These are phyloP conservation scores for Lathyrus oleraceus DNA, from an alignment of 306 rosid genomes.

Conservation along the genomic window DNA sequence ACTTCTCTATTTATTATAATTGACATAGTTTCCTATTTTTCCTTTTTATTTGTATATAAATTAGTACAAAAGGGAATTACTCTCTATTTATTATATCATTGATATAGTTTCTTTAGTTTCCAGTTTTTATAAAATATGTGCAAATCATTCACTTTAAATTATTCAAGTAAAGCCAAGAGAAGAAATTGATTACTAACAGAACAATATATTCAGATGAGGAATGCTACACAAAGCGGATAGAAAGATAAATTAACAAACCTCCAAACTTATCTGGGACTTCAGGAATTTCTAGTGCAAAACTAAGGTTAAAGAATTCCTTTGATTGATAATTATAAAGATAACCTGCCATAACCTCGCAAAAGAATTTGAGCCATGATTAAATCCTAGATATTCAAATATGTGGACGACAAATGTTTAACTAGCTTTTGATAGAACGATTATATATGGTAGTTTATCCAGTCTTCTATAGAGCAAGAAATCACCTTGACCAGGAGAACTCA, in stretches of 20 bases:
- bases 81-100: neutral
- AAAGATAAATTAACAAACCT: conserved; percentile 62
- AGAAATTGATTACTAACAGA: no score
- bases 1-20: neutral
- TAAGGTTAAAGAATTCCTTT: conserved; percentile 90
- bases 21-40: neutral
- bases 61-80: neutral
- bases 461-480: conserved; percentile 31
- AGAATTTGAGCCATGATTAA: conserved; percentile 38
- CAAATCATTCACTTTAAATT: conserved; percentile 1
- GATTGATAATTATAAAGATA: conserved; percentile 87
- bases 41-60: neutral
- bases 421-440: neutral
- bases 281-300: conserved; percentile 70
- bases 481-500: conserved; percentile 97
- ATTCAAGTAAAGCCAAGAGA: conserved; percentile 1
- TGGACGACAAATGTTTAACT: conserved; percentile 15
- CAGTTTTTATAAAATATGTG: neutral
- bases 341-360: conserved; percentile 58
- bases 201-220: conserved; percentile 22
- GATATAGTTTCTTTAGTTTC: neutral
- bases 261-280: conserved; percentile 93
- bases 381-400: conserved; percentile 21
- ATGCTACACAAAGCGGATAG: conserved; percentile 36
- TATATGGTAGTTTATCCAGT: conserved; percentile 21